These are phyloP conservation scores for Tothia fuscella DNA, from an alignment of 2,329 filamentous ascomycete species.

Conservation along the genomic window DNA sequence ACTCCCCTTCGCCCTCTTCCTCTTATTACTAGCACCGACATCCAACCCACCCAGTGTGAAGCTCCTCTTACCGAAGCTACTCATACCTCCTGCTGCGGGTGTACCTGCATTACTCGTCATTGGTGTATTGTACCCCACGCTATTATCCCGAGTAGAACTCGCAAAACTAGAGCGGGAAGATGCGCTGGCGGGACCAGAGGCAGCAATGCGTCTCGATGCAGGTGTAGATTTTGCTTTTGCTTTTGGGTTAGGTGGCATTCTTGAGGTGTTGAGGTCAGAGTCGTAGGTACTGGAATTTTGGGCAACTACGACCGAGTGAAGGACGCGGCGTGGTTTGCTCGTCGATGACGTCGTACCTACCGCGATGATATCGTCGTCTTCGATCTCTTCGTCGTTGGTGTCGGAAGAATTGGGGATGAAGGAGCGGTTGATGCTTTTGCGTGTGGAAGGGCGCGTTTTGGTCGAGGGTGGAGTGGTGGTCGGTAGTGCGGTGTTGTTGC, in stretches of 20 bases:
- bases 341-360: not conserved
- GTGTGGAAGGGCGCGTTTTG: too few species aligned
- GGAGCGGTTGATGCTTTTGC: not conserved
- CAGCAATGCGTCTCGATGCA: too few species aligned
- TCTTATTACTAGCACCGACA: conserved; percentile 12
- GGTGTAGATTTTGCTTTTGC: not conserved
- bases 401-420: conserved; percentile 9
- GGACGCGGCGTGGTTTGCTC: not conserved
- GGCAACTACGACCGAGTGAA: conserved; percentile 4
- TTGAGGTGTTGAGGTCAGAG: too few species aligned
- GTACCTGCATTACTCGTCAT: conserved; percentile 47
- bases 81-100: conserved; percentile 29
- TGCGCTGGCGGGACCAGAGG: conserved; percentile 6
- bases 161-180: not conserved
- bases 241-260: not conserved
- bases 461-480: not conserved
- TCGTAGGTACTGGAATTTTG: too few species aligned
- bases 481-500: not conserved
- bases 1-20: conserved; percentile 16
- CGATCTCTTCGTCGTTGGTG: not conserved
- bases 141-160: conserved; percentile 28
- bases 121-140: conserved; percentile 47
- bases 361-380: not conserved
- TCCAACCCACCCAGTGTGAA: conserved; percentile 17
- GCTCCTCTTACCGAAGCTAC: conserved; percentile 12